Conservation (phyloP, 73 alveolate species). For the Tetrahymena elliotti region DNA sequence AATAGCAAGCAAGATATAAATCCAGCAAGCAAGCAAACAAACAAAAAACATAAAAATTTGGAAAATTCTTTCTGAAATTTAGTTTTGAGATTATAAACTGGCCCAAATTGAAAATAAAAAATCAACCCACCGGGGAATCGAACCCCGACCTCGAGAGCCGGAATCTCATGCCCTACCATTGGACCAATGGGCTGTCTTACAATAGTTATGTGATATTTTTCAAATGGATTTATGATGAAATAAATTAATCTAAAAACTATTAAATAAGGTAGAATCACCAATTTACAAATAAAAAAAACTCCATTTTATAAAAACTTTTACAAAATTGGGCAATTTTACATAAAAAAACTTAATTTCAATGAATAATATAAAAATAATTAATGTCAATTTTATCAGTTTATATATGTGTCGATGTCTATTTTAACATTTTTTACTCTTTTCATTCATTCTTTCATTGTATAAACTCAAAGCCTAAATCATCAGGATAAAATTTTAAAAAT, state of each 20-base stretch:
- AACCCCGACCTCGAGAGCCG: slow-evolving; percentile 42
- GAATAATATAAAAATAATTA: too few relatives aligned
- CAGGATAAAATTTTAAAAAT: background rate
- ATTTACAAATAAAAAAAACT: background rate
- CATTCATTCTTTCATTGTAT: background rate
- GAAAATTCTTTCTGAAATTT: background rate
- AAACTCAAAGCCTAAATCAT: background rate
- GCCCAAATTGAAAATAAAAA: background rate
- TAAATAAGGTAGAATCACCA: background rate
- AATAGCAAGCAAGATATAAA: background rate
- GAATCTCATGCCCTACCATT: slow-evolving; percentile 39
- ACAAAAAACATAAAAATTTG: background rate
- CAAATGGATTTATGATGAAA: background rate
- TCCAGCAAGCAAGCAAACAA: background rate
- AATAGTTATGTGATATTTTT: background rate
- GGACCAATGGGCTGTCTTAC: slow-evolving; percentile 33
- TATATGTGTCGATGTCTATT: background rate
- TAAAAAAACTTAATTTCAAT: too few relatives aligned
- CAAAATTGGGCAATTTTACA: background rate
- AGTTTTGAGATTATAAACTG: background rate
- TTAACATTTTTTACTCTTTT: background rate
- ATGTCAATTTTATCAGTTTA: too few relatives aligned
- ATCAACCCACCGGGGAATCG: slow-evolving; percentile 38
- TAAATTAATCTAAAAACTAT: background rate
- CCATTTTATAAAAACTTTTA: background rate